These are phyloP conservation scores for Monilinia fructigena DNA, from an alignment of 2,329 filamentous ascomycete species.

Conservation along the genomic window DNA sequence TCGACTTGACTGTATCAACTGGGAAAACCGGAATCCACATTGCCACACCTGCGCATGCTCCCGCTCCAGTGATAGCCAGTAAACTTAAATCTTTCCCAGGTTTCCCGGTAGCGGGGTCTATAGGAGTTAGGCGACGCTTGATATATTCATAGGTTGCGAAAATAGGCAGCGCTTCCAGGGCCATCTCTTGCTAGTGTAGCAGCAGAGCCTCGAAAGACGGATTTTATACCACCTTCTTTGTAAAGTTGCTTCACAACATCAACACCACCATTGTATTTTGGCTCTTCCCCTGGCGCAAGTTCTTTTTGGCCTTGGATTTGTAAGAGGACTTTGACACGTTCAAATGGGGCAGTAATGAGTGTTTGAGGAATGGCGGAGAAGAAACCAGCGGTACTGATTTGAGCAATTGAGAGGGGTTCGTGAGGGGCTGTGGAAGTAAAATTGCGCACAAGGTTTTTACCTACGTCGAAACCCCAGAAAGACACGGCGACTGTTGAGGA, in stretches of 20 bases:
- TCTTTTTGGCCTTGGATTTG: constrained; percentile 93
- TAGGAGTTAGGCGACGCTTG: constrained; percentile 82
- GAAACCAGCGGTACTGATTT: constrained; percentile 91
- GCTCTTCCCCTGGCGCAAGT: constrained; percentile 84
- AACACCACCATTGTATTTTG: constrained; percentile 79
- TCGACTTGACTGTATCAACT: constrained; percentile 92
- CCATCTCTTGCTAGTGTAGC: constrained; percentile 94
- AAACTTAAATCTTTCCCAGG: constrained; percentile 76
- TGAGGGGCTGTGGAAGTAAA: constrained; percentile 62
- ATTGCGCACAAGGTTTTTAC: constrained; percentile 79
- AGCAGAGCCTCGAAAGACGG: constrained; percentile 84
- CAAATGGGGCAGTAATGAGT: constrained; percentile 95
- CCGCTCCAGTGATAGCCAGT: constrained; percentile 78
- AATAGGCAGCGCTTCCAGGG: constrained; percentile 91
- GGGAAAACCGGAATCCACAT: constrained; percentile 99
- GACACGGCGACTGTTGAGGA: constrained; percentile 61
- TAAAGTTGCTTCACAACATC: constrained; percentile 95
- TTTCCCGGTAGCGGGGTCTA: constrained; percentile 70
- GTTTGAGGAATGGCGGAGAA: constrained; percentile 98
- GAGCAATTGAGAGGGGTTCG: constrained; percentile 73
- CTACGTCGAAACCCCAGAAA: constrained; percentile 89
- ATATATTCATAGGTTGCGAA: constrained; percentile 97
- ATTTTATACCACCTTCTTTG: constrained; percentile 82
- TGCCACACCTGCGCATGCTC: constrained; percentile 86
- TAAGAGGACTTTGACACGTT: constrained; percentile 97